Conservation (phyloP, 495 filamentous ascomycete species). For the Hyphodiscus hymeniophilus region DNA sequence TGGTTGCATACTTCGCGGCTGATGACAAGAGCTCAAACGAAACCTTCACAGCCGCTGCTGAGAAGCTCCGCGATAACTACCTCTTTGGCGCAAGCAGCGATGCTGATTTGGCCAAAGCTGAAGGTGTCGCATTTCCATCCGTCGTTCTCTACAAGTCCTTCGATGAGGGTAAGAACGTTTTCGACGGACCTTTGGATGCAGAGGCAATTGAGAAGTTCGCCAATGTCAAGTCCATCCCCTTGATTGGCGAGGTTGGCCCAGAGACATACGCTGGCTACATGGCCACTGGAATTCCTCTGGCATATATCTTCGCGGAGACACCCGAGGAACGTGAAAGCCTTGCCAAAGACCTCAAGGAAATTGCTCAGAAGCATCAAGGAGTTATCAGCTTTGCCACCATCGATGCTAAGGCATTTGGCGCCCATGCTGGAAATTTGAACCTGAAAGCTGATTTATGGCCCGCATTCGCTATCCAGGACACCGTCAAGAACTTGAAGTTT, state of each 20-base stretch:
- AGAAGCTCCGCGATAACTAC: slow-evolving; percentile 79
- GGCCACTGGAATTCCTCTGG: slow-evolving; percentile 85
- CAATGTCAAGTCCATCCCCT: slow-evolving; percentile 75
- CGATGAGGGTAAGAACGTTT: slow-evolving; percentile 89
- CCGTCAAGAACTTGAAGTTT: slow-evolving; percentile 93
- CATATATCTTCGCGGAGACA: slow-evolving; percentile 96
- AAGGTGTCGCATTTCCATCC: slow-evolving; percentile 77
- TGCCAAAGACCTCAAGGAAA: slow-evolving; percentile 51
- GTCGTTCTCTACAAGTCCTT: slow-evolving; percentile 97
- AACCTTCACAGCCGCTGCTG: slow-evolving; percentile 71
- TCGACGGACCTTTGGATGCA: slow-evolving; percentile 67
- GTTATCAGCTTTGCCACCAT: slow-evolving; percentile 96
- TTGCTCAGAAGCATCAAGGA: slow-evolving; percentile 70
- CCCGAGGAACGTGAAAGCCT: slow-evolving; percentile 79
- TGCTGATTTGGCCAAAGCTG: slow-evolving; percentile 73
- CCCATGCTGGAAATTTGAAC: slow-evolving; percentile 95
- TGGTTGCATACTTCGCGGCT: slow-evolving; percentile 78
- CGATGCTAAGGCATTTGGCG: slow-evolving; percentile 89
- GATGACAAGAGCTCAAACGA: slow-evolving; percentile 81
- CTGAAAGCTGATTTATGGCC: slow-evolving; percentile 92
- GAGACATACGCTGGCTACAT: slow-evolving; percentile 98
- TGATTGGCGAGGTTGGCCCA: slow-evolving; percentile 94
- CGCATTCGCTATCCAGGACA: slow-evolving; percentile 96
- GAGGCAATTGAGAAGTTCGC: slow-evolving; percentile 74
- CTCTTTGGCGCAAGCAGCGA: slow-evolving; percentile 86